These are phyloP conservation scores for Smallanthus sonchifolius DNA, from an alignment of 129 eudicot species.

Conservation along the genomic window DNA sequence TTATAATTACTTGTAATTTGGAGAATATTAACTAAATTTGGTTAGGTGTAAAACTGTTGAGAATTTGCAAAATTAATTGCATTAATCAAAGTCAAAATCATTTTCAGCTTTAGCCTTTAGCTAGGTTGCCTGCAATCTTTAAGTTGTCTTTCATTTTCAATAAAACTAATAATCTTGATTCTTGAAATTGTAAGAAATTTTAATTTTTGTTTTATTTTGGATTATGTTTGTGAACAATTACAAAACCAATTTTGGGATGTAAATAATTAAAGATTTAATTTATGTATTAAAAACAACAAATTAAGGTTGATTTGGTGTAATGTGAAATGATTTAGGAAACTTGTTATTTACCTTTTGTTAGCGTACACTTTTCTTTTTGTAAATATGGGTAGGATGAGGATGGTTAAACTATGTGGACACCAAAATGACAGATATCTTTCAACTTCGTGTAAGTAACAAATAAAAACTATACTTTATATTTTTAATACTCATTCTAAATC, in stretches of 20 bases:
- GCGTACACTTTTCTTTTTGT: constrained; percentile 3
- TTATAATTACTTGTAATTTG: background rate
- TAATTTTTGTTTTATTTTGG: background rate
- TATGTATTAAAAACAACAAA: background rate
- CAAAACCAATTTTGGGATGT: background rate
- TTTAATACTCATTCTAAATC: background rate
- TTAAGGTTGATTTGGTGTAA: background rate
- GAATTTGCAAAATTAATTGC: constrained; percentile 5
- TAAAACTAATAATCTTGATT: background rate
- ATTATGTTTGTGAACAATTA: background rate
- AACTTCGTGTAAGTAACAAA: background rate
- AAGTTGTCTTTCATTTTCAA: constrained; percentile 15
- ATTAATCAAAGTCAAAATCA: constrained; percentile 5
- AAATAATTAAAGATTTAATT: background rate
- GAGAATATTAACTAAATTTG: constrained; percentile 1
- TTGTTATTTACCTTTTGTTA: constrained; percentile 29
- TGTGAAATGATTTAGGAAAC: constrained; percentile 21
- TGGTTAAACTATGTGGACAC: constrained; percentile 4
- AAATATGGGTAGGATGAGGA: background rate
- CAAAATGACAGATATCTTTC: background rate
- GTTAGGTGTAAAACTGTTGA: constrained; percentile 21
- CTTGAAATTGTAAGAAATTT: background rate
- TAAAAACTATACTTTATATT: background rate
- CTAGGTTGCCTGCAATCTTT: constrained; percentile 28
- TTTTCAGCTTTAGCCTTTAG: background rate